phyloP scores from a whole-genome alignment of 345 rosid species.

The Acer yangbiense region DNA sequence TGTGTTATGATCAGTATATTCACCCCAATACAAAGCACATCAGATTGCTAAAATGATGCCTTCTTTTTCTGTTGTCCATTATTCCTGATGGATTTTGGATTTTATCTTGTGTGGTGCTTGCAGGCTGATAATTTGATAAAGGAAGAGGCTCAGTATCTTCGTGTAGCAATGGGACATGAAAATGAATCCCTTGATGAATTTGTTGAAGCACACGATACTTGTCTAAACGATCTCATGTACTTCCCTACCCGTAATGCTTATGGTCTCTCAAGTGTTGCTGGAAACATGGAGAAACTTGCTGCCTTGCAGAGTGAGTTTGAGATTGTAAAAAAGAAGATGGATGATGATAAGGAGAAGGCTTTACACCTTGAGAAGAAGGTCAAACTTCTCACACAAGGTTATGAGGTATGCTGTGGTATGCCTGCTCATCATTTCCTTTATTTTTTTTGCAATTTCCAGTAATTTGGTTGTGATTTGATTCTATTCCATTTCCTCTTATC shows the following conservation, averaged over 20 bases:
- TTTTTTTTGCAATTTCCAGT: not conserved
- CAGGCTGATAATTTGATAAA: conserved; percentile 75
- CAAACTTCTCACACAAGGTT: conserved; percentile 86
- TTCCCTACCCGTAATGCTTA: conserved; percentile 89
- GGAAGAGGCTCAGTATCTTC: conserved; percentile 71
- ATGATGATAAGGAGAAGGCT: conserved; percentile 86
- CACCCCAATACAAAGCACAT: not conserved
- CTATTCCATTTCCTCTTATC: not conserved
- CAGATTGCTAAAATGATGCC: not conserved
- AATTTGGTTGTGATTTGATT: not conserved
- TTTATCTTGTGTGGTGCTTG: conserved; percentile 5
- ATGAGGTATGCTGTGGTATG: conserved; percentile 62
- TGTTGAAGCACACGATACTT: conserved; percentile 86
- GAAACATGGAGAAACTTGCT: conserved; percentile 79
- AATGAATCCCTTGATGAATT: conserved; percentile 79
- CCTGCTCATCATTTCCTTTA: not conserved
- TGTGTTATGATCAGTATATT: not conserved
- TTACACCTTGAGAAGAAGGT: conserved; percentile 75
- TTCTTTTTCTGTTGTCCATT: not conserved
- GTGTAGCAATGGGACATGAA: conserved; percentile 92
- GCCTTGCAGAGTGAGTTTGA: conserved; percentile 86
- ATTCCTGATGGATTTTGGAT: not conserved
- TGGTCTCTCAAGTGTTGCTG: conserved; percentile 95
- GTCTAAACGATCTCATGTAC: conserved; percentile 92
- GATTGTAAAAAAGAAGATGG: conserved; percentile 64